phyloP scores from a whole-genome alignment of 2,329 filamentous ascomycete genomes.

The Bipolaris oryzae region DNA sequence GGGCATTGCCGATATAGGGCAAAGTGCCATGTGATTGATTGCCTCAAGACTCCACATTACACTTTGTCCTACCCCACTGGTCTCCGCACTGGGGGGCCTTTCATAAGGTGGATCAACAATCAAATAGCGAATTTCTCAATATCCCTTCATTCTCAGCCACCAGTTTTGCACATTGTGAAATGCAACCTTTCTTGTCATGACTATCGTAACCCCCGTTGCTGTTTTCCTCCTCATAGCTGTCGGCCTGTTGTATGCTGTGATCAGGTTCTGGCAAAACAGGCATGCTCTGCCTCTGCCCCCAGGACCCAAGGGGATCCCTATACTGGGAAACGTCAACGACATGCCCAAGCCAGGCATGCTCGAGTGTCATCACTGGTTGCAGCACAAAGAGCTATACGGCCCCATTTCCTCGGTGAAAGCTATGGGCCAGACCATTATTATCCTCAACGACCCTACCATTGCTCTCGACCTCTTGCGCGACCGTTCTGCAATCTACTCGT shows the following conservation, averaged over 20 bases:
- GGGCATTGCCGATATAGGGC: too few relatives aligned
- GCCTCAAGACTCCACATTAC: background rate
- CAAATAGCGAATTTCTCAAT: background rate
- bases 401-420: constrained; percentile 9
- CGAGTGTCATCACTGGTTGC: constrained; percentile 53
- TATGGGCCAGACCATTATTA: constrained; percentile 2
- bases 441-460: constrained; percentile 26
- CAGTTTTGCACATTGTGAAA: background rate
- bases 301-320: constrained; percentile 56
- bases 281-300: constrained; percentile 52
- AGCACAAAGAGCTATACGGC: constrained; percentile 47
- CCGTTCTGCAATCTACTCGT: constrained; percentile 29
- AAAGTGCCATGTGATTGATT: too few relatives aligned
- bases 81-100: too few relatives aligned
- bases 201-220: background rate
- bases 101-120: background rate
- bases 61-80: background rate
- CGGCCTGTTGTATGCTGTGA: constrained; percentile 14
- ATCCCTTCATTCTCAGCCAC: background rate
- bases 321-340: constrained; percentile 59
- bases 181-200: background rate
- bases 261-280: constrained; percentile 11
- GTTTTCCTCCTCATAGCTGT: background rate
- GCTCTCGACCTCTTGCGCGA: constrained; percentile 34
- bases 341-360: constrained; percentile 50